Percentiles rank a stretch among this genome's conserved stretches.
Evolutionary conservation across 495 filamentous ascomycete species (phyloP).

Genomic region (Podospora comata): DNA sequence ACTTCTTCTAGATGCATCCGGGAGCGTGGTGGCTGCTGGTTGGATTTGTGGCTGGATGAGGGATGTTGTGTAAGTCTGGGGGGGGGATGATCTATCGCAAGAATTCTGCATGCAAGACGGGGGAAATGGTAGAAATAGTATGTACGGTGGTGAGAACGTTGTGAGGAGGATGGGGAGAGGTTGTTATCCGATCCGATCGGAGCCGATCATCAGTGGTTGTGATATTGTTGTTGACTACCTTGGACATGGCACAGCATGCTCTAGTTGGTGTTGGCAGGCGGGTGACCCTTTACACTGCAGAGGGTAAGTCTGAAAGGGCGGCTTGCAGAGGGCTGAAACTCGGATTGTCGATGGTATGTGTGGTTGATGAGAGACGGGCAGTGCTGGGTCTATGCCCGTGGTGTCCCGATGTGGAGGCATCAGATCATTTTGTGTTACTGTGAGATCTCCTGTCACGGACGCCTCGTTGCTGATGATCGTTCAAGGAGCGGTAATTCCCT

Average conservation of each 20-base stretch:
- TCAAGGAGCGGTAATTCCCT: background rate
- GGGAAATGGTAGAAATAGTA: background rate
- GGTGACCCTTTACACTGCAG: background rate
- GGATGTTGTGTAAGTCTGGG: background rate
- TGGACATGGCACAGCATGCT: background rate
- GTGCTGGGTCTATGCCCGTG: background rate
- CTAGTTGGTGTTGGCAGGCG: background rate
- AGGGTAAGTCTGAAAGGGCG: background rate
- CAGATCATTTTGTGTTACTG: background rate
- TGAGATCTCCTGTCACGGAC: background rate
- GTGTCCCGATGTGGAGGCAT: background rate
- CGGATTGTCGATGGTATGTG: background rate
- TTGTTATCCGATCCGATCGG: background rate
- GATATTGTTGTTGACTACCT: background rate
- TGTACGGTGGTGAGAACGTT: background rate
- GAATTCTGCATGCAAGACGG: background rate
- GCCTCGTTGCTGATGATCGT: background rate
- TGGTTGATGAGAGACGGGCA: background rate
- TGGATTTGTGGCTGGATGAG: background rate
- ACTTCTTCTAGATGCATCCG: background rate
- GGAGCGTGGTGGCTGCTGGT: background rate
- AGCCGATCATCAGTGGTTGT: background rate
- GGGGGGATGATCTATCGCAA: background rate
- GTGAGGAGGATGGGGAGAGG: too few species aligned
- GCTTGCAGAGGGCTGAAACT: background rate